Base-by-base conservation (phyloP, 768 basidiomycete species). In the Mycena metata region DNA sequence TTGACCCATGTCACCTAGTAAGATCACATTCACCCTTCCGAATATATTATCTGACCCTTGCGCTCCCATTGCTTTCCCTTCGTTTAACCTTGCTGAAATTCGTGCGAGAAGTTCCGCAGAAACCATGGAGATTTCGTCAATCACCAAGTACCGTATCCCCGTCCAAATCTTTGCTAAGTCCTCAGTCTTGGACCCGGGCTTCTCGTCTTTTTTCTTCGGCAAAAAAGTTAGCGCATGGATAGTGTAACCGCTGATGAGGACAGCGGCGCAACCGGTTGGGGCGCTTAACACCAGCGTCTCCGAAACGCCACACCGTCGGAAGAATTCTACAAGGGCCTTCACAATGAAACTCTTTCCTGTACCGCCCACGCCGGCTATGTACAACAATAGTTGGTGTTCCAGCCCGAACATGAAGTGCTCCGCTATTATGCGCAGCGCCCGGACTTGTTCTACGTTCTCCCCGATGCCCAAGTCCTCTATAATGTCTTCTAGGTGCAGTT, bases 41-140 rank as follows among this genome's bases (percentile, higher is more conserved):
- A 64, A 64, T 2, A 64, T 39, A 35, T 12, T 55, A 13, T 64
- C 62, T n/a, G n/a, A n/a, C n/a, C n/a, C n/a, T n/a, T n/a, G n/a
- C n/a, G n/a, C n/a, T n/a, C n/a, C n/a, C n/a, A n/a, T n/a, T n/a
- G n/a, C n/a, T 24, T 15, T 17, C 52, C 6, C 62, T 17, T 64
- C 43, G 21, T 64, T 64, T 3, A 64, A 19, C 11, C 62, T 3
- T 1, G 54, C 52, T 7, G 13, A 36, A 9, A 64, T 39, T 1
- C 36, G 23, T 0, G 43, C 33, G 13, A 64, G 15, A 7, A 64
- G 23, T 3, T 30, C 7, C 1, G 54, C 62, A 1, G 62, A 64
- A 0, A 64, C 52, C 62, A 64, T 64, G 2, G 62, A 64, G 1
- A 64, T 64, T 9, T 64, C 62, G 21, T 64, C 62, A 3, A 64